Evolutionary conservation across 495 filamentous ascomycete genomes (phyloP).

Genomic region (Penicillium angulare): DNA sequence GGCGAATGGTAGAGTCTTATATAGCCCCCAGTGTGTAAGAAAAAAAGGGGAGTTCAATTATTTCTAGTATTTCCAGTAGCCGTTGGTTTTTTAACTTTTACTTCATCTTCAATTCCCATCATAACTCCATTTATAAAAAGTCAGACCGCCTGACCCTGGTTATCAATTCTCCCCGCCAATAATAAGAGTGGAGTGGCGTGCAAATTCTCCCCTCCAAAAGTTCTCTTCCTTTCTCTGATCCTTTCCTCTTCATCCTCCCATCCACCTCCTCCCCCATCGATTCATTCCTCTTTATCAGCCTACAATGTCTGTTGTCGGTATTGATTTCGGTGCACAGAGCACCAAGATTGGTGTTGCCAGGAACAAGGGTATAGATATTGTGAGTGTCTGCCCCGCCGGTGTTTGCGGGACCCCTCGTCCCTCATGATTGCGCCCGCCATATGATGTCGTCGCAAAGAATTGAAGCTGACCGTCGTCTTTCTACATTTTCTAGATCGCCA

Average conservation of each 20-base stretch:
- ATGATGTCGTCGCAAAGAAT: background rate
- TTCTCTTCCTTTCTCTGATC: constrained; percentile 23
- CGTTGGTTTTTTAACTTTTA: background rate
- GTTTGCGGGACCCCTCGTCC: constrained; percentile 7
- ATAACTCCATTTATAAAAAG: background rate
- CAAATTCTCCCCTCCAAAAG: constrained; percentile 44
- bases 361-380: constrained; percentile 98
- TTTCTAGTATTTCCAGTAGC: background rate
- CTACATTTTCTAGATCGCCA: constrained; percentile 71
- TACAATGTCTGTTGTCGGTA: constrained; percentile 76
- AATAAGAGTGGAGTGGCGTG: constrained; percentile 37
- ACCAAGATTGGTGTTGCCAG: constrained; percentile 96
- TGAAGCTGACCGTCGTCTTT: constrained; percentile 21
- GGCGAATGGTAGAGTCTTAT: constrained; percentile 8
- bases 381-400: constrained; percentile 55
- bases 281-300: constrained; percentile 21
- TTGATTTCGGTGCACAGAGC: constrained; percentile 96
- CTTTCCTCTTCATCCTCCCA: constrained; percentile 17
- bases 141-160: constrained; percentile 20
- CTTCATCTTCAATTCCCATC: background rate
- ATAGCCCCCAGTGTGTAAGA: constrained; percentile 14
- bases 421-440: background rate
- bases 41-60: background rate
- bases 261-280: constrained; percentile 12
- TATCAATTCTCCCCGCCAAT: constrained; percentile 23